Base-by-base conservation (phyloP, 345 rosid genomes). In the Aethionema arabicum region DNA sequence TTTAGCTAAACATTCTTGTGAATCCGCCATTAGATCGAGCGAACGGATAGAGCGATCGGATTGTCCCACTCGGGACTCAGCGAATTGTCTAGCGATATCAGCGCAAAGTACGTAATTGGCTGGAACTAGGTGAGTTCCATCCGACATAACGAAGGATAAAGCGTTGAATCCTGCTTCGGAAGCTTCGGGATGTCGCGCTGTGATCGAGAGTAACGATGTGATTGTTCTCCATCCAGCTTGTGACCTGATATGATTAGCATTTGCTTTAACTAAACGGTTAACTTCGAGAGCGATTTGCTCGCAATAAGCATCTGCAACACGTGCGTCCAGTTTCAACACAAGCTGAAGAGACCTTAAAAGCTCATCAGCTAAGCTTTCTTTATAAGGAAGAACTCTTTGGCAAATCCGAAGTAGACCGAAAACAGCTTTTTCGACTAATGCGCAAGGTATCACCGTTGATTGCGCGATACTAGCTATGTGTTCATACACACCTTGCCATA, bases 401-500 rank as follows among this genome's bases (percentile, higher is more conserved):
- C 96, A 93, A 59, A 93, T 93, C 59, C 97, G 78, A 35, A 93
- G 96, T 46, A 93, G 87, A 12, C 99, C 99, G 76, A 93, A 93
- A 41, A 93, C 90, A 73, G 99, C 99, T 78, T 93, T 93, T 67
- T 93, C 92, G 43, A 90, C 96, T 70, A 90, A 65, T 36, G 88
- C 90, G 77, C 96, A 82, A 46, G 99, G 99, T 92, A 83, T 85
- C 59, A 87, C 83, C 45, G 96, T 87, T 36, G 99, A 93, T 73
- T 93, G 99, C 72, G 87, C 97, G 68, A 93, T 93, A 69, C 78
- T 83, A 32, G 99, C 92, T 75, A 93, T 93, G 78, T 90, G 96
- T 71, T 93, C 97, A 65, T 93, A 93, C 39, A 93, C 99, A 55
- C 97, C 96, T 74, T 84, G 96, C 99, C 99, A 93, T 8, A 93